A percentile compares a stretch with the other conserved stretches of the same genome.
phyloP scores from a whole-genome alignment of 2,329 filamentous ascomycete species.

The Aureobasidium sp. region DNA sequence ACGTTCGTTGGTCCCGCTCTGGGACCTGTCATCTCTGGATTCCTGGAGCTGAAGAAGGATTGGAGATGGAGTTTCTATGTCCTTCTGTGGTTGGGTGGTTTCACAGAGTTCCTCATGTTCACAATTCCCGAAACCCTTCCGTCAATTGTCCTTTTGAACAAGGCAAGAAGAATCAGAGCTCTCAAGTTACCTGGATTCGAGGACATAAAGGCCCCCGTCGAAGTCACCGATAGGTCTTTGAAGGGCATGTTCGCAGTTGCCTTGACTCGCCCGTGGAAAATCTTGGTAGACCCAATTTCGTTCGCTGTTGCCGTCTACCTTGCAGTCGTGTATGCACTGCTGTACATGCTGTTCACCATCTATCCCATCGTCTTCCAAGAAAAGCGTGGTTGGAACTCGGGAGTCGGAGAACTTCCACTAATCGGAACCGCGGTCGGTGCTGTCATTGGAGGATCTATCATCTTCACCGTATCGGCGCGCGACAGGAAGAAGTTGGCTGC shows the following conservation, averaged over 20 bases:
- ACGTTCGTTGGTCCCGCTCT: conserved; percentile 61
- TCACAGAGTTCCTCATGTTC: conserved; percentile 51
- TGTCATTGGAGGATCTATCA: conserved; percentile 46
- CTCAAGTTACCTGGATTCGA: conserved; percentile 59
- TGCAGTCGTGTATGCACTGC: conserved; percentile 57
- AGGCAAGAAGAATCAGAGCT: conserved; percentile 58
- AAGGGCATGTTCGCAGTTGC: conserved; percentile 56
- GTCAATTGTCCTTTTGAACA: conserved; percentile 56
- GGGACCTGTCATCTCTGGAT: conserved; percentile 63
- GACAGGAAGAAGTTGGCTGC: conserved; percentile 43
- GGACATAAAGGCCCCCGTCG: conserved; percentile 55
- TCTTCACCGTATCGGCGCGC: conserved; percentile 45
- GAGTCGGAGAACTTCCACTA: conserved; percentile 58
- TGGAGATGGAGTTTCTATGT: conserved; percentile 54
- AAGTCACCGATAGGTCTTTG: conserved; percentile 51
- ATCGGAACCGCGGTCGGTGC: conserved; percentile 58
- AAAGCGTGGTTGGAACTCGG: conserved; percentile 59
- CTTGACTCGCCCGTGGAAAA: conserved; percentile 59
- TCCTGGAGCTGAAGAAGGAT: conserved; percentile 59
- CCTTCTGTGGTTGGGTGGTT: conserved; percentile 43
- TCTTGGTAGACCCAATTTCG: conserved; percentile 61
- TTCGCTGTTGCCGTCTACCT: conserved; percentile 60
- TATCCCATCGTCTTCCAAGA: conserved; percentile 63
- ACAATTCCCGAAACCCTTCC: conserved; percentile 66
- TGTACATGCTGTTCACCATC: conserved; percentile 67